A percentile compares a stretch with the other conserved stretches of the same genome.
Conservation (phyloP, 768 basidiomycete genomes). For the Flagelloscypha sp. region DNA sequence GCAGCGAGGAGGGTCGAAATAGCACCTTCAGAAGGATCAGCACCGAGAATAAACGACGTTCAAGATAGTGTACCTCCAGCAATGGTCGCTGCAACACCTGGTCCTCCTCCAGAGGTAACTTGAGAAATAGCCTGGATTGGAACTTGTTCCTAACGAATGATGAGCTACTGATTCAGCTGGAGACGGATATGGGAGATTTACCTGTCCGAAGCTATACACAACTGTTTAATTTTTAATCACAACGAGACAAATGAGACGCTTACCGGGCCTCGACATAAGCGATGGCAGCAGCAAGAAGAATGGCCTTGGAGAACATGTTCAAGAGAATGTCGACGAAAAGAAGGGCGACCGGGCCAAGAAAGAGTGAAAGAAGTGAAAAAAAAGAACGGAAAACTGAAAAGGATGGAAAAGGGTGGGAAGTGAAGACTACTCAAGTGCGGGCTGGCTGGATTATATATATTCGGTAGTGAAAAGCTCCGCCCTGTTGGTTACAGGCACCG, state of each 20-base stretch:
- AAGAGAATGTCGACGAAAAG: not conserved
- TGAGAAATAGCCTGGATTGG: not conserved
- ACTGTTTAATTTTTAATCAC: too few relatives aligned
- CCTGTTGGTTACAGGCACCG: too few relatives aligned
- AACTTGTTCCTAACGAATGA: constrained; percentile 1
- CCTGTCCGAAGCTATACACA: not conserved
- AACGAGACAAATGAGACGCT: not conserved
- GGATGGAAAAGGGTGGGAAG: not conserved
- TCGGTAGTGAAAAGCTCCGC: too few relatives aligned
- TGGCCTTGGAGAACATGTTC: not conserved
- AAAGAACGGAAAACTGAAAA: not conserved
- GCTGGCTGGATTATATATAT: too few relatives aligned
- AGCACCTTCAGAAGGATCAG: too few relatives aligned
- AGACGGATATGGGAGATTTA: too few relatives aligned
- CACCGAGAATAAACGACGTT: too few relatives aligned
- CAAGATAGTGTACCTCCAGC: too few relatives aligned
- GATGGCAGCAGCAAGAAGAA: constrained; percentile 1
- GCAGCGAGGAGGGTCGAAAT: not conserved
- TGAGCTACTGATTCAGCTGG: too few relatives aligned
- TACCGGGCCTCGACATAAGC: constrained; percentile 2
- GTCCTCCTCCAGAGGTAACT: not conserved
- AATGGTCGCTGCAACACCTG: not conserved
- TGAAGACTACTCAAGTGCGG: too few relatives aligned
- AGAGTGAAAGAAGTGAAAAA: not conserved
- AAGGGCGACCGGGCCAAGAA: constrained; percentile 4